Conservation (phyloP, 768 basidiomycete species). For the Termitomyces sp. region DNA sequence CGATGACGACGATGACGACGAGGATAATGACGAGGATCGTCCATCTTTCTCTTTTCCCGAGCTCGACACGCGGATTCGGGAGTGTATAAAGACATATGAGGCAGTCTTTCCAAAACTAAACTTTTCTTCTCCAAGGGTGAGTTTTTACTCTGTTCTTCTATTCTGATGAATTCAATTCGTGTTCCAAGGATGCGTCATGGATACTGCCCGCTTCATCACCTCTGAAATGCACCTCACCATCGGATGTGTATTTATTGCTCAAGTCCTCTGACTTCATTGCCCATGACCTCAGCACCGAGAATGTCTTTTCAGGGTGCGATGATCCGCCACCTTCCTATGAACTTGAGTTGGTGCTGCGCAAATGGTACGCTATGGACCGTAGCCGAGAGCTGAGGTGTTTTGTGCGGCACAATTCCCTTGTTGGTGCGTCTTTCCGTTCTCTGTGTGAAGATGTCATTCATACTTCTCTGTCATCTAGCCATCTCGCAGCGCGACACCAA, state of each 20-base stretch:
- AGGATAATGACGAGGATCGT: constrained; percentile 15
- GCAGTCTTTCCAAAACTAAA: constrained; percentile 96
- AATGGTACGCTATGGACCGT: constrained; percentile 84
- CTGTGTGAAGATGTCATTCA: not conserved
- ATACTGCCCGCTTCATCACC: constrained; percentile 79
- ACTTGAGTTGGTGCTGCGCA: constrained; percentile 81
- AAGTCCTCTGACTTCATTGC: constrained; percentile 90
- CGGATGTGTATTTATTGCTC: constrained; percentile 87
- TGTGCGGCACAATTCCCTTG: constrained; percentile 60
- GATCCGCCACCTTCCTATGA: constrained; percentile 33
- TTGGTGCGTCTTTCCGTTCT: constrained; percentile 49
- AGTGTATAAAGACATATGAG: constrained; percentile 60
- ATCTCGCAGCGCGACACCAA: constrained; percentile 87
- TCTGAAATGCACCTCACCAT: constrained; percentile 79
- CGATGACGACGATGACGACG: constrained; percentile 40
- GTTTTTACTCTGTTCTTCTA: not conserved
- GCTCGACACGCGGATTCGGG: constrained; percentile 68
- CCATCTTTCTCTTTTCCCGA: constrained; percentile 69
- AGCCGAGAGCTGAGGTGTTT: constrained; percentile 90
- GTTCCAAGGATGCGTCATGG: constrained; percentile 81
- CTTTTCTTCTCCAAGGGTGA: constrained; percentile 88
- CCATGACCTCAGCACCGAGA: constrained; percentile 61
- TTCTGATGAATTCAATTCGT: not conserved
- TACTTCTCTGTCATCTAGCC: constrained; percentile 32
- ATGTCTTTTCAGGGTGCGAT: constrained; percentile 65